phyloP scores from a whole-genome alignment of 2,329 filamentous ascomycete species.

The Fusarium sp. region DNA sequence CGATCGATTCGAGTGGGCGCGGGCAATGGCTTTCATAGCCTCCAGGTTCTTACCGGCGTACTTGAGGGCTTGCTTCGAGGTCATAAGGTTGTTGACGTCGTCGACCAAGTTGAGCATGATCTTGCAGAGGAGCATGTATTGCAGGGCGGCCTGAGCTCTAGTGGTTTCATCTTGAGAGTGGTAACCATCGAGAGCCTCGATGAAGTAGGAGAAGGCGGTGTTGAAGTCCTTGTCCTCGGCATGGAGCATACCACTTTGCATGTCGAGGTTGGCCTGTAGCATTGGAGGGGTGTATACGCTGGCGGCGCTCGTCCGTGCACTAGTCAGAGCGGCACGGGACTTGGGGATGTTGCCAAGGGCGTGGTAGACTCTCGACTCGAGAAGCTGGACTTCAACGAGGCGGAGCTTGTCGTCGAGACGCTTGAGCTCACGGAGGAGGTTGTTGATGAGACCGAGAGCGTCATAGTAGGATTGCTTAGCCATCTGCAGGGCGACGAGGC shows the following conservation, averaged over 20 bases:
- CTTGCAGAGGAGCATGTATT: slow-evolving; percentile 99
- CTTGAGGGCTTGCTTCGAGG: slow-evolving; percentile 94
- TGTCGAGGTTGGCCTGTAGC: slow-evolving; percentile 94
- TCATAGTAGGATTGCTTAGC: slow-evolving; percentile 98
- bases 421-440: slow-evolving; percentile 94
- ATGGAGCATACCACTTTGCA: slow-evolving; percentile 99
- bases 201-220: slow-evolving; percentile 98
- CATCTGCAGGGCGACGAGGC: slow-evolving; percentile 94
- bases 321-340: slow-evolving; percentile 92
- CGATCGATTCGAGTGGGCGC: slow-evolving; percentile 93
- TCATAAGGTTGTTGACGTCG: slow-evolving; percentile 94
- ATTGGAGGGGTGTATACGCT: slow-evolving; percentile 97
- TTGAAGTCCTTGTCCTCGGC: slow-evolving; percentile 99
- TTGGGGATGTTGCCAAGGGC: slow-evolving; percentile 96
- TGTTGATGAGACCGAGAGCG: slow-evolving; percentile 94
- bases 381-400: slow-evolving; percentile 94
- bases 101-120: slow-evolving; percentile 98
- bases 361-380: slow-evolving; percentile 97
- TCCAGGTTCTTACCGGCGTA: slow-evolving; percentile 96
- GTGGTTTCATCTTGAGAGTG: slow-evolving; percentile 87
- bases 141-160: slow-evolving; percentile 94
- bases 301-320: slow-evolving; percentile 91
- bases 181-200: slow-evolving; percentile 97
- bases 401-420: slow-evolving; percentile 98
- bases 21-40: slow-evolving; percentile 98